Conservation (phyloP, 108 stramenopile species). For the Halocafeteria seosinensis region DNA sequence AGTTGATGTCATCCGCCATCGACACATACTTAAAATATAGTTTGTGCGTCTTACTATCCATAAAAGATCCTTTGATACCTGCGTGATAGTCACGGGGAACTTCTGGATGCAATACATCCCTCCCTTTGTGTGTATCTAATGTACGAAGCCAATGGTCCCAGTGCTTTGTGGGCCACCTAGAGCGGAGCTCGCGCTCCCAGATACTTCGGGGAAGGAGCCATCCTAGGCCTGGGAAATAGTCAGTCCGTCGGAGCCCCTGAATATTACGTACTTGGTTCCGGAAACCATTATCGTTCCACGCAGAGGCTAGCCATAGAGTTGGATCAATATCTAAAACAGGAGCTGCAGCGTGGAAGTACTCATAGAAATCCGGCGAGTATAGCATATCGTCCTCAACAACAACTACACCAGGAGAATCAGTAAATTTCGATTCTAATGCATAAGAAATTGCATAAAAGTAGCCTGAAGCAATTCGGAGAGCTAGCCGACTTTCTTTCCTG, state of each 20-base stretch:
- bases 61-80: conserved; percentile 40
- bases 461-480: conserved; percentile 17
- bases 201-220: conserved; percentile 37
- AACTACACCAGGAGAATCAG: conserved; percentile 22
- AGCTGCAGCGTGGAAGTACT: conserved; percentile 23
- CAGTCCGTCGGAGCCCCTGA: conserved; percentile 23
- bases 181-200: conserved; percentile 26
- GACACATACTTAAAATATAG: conserved; percentile 27
- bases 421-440: background rate
- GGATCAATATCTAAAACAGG: conserved; percentile 26
- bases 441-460: conserved; percentile 27
- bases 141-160: conserved; percentile 47
- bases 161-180: conserved; percentile 28
- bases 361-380: conserved; percentile 35
- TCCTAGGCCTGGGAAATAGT: conserved; percentile 42
- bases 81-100: conserved; percentile 35
- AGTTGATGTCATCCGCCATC: conserved; percentile 15
- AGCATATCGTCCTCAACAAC: conserved; percentile 44
- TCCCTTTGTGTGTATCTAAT: conserved; percentile 4
- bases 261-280: conserved; percentile 2
- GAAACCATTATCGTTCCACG: conserved; percentile 47
- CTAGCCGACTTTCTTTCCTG: background rate
- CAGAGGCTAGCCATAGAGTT: conserved; percentile 26
- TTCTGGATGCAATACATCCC: conserved; percentile 36
- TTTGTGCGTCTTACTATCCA: conserved; percentile 28